phyloP scores from a whole-genome alignment of 2,329 filamentous ascomycete genomes.

The Fusarium nematophilum region DNA sequence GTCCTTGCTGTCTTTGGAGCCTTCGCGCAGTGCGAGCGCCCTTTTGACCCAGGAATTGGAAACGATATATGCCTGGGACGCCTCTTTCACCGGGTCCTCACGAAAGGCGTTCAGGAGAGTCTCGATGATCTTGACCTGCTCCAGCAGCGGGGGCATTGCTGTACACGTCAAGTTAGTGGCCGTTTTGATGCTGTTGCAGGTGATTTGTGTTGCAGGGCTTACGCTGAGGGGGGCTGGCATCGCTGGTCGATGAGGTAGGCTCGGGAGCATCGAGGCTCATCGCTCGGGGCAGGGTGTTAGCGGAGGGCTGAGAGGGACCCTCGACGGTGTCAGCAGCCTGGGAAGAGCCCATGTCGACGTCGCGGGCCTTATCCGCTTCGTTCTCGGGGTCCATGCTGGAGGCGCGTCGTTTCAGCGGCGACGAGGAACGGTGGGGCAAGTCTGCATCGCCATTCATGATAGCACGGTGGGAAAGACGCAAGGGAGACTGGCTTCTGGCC shows the following conservation, averaged over 20 bases:
- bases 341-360: slow-evolving; percentile 58
- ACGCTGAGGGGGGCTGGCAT: slow-evolving; percentile 42
- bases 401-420: slow-evolving; percentile 72
- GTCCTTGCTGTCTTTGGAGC: slow-evolving; percentile 65
- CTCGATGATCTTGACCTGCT: slow-evolving; percentile 80
- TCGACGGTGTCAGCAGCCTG: slow-evolving; percentile 31
- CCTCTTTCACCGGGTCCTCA: slow-evolving; percentile 70
- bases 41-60: slow-evolving; percentile 82
- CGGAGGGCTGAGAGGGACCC: slow-evolving; percentile 25
- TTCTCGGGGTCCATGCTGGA: slow-evolving; percentile 69
- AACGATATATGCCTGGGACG: slow-evolving; percentile 81
- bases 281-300: slow-evolving; percentile 48
- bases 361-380: slow-evolving; percentile 54
- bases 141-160: slow-evolving; percentile 54
- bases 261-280: slow-evolving; percentile 57
- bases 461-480: slow-evolving; percentile 61
- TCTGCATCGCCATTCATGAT: slow-evolving; percentile 72
- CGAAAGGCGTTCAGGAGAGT: slow-evolving; percentile 65
- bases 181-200: not conserved
- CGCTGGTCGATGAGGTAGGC: slow-evolving; percentile 30
- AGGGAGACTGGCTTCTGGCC: slow-evolving; percentile 64
- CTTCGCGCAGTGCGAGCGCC: slow-evolving; percentile 74
- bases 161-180: slow-evolving; percentile 27
- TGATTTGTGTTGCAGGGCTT: slow-evolving; percentile 27
- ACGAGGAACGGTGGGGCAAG: slow-evolving; percentile 69